Conservation (phyloP, 371 early-diverging fungal genomes). For the Fennellomyces sp. region DNA sequence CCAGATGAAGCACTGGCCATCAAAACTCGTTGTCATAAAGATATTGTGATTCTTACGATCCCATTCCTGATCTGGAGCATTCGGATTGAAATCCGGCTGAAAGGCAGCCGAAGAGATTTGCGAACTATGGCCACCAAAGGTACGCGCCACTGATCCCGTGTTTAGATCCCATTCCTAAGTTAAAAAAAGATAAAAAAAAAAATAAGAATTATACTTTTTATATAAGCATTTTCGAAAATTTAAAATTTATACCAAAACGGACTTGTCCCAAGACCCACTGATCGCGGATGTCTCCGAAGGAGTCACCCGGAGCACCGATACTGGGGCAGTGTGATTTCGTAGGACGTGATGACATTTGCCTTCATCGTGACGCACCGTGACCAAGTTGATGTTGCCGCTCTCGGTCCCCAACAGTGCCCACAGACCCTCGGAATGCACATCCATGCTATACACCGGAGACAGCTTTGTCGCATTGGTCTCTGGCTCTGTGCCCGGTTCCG, state of each 20-base stretch:
- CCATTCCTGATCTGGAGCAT: slow-evolving; percentile 17
- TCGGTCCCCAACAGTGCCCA: slow-evolving; percentile 85
- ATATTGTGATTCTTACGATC: slow-evolving; percentile 39
- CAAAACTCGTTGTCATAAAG: slow-evolving; percentile 83
- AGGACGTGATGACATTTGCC: slow-evolving; percentile 83
- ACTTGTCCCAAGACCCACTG: slow-evolving; percentile 95
- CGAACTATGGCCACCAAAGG: slow-evolving; percentile 74
- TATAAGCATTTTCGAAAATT: no score
- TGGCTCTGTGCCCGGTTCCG: slow-evolving; percentile 5
- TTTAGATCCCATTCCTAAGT: slow-evolving; percentile 92
- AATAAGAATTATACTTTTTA: background rate
- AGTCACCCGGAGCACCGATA: slow-evolving; percentile 80
- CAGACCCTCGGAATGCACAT: slow-evolving; percentile 88
- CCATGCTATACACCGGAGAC: slow-evolving; percentile 91
- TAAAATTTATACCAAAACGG: slow-evolving; percentile 26
- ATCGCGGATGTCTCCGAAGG: slow-evolving; percentile 78
- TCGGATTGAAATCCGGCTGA: slow-evolving; percentile 59
- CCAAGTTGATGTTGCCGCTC: slow-evolving; percentile 86
- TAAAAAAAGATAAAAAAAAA: background rate
- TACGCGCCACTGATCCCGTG: slow-evolving; percentile 71
- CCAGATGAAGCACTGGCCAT: slow-evolving; percentile 83
- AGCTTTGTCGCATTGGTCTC: slow-evolving; percentile 23
- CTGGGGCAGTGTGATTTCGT: slow-evolving; percentile 78
- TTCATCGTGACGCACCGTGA: slow-evolving; percentile 92
- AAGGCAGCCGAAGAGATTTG: slow-evolving; percentile 80